A percentile compares a stretch with the other conserved stretches of the same genome.
Evolutionary conservation across 2,329 filamentous ascomycete genomes (phyloP).

Genomic region (Colletotrichum caudatum): DNA sequence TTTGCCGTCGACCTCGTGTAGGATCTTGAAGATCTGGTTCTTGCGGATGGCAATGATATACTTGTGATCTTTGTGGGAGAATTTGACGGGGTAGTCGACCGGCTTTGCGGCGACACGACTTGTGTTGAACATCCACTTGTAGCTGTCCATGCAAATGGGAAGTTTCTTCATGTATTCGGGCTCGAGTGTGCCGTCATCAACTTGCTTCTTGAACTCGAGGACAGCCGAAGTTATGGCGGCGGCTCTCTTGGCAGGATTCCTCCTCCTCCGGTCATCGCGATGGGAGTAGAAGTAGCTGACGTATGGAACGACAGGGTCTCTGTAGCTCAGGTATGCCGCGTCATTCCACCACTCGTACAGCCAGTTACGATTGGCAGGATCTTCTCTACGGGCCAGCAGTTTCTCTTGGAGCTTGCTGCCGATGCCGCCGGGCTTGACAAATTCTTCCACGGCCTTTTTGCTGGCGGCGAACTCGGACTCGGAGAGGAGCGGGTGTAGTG

Average conservation of each 20-base stretch:
- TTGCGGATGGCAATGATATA: constrained; percentile 93
- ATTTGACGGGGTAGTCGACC: constrained; percentile 87
- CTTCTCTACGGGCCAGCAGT: constrained; percentile 80
- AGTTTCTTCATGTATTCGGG: constrained; percentile 99
- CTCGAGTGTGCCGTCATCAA: constrained; percentile 85
- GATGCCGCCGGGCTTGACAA: constrained; percentile 86
- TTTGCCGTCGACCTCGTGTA: constrained; percentile 82
- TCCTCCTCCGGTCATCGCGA: constrained; percentile 88
- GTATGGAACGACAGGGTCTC: constrained; percentile 96
- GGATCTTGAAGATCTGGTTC: constrained; percentile 97
- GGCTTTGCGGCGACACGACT: constrained; percentile 86
- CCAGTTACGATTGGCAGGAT: constrained; percentile 92
- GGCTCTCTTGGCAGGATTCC: constrained; percentile 91
- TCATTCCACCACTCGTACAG: constrained; percentile 99
- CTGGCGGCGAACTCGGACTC: constrained; percentile 76
- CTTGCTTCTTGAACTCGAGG: constrained; percentile 94
- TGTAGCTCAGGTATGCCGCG: constrained; percentile 89
- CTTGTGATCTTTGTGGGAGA: constrained; percentile 78
- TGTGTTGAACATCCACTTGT: constrained; percentile 99
- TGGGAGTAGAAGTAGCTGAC: constrained; percentile 99
- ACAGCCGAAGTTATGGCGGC: constrained; percentile 88
- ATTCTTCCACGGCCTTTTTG: constrained; percentile 87
- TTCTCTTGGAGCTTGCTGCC: constrained; percentile 90
- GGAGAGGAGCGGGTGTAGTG: constrained; percentile 79
- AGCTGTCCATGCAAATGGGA: constrained; percentile 98